These are phyloP conservation scores for Lodderomyces margitis DNA, from an alignment of 1,139 yeast genomes.

Conservation along the genomic window DNA sequence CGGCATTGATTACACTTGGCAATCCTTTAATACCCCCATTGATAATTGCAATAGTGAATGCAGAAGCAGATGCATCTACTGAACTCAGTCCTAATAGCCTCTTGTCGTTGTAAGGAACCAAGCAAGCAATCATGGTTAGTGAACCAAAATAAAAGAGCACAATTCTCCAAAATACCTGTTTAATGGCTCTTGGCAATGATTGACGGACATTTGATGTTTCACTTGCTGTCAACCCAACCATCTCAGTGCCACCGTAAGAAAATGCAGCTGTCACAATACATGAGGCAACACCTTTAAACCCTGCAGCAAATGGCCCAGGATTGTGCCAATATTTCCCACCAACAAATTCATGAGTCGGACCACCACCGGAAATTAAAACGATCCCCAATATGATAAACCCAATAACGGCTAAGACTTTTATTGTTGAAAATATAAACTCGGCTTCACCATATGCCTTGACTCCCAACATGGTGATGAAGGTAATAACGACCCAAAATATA, in stretches of 20 bases:
- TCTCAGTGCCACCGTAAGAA: slow-evolving; percentile 42
- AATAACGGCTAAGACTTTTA: slow-evolving; percentile 39
- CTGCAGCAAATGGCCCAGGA: slow-evolving; percentile 44
- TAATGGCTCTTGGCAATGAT: slow-evolving; percentile 40
- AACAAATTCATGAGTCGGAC: slow-evolving; percentile 35
- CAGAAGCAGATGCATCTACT: slow-evolving; percentile 24
- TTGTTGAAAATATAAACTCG: slow-evolving; percentile 36
- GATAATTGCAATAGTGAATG: slow-evolving; percentile 42
- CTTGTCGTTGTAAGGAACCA: slow-evolving; percentile 34
- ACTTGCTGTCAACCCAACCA: slow-evolving; percentile 42
- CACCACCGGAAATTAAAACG: slow-evolving; percentile 43
- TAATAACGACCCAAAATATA: slow-evolving; percentile 35
- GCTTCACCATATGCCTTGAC: slow-evolving; percentile 47
- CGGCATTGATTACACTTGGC: slow-evolving; percentile 46
- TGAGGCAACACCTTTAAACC: slow-evolving; percentile 42
- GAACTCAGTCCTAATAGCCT: slow-evolving; percentile 31
- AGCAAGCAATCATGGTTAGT: slow-evolving; percentile 35
- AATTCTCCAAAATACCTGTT: slow-evolving; percentile 48
- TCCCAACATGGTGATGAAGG: slow-evolving; percentile 39
- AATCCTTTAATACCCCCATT: slow-evolving; percentile 50
- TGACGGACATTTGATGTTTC: slow-evolving; percentile 41
- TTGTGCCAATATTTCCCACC: slow-evolving; percentile 40
- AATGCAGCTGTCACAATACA: slow-evolving; percentile 45
- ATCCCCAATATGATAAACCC: slow-evolving; percentile 43
- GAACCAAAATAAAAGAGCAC: slow-evolving; percentile 40